phyloP scores from a whole-genome alignment of 768 basidiomycete species.

The Hebeloma cylindrosporum region DNA sequence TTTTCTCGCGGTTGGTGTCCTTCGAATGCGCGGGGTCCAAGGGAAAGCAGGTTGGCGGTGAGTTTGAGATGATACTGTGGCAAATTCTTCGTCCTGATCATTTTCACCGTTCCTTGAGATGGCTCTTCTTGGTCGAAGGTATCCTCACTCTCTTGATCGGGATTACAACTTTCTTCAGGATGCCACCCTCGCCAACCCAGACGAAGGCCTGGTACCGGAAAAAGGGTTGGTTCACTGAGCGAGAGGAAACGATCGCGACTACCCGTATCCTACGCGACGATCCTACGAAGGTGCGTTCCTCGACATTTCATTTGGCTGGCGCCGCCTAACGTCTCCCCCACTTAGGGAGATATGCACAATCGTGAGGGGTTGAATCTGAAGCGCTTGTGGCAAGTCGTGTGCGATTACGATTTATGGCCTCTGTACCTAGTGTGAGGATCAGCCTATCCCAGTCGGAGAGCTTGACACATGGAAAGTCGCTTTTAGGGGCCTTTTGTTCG shows the following conservation, averaged over 20 bases:
- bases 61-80: conserved; percentile 14
- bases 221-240: conserved; percentile 64
- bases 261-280: conserved; percentile 58
- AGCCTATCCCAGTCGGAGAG: conserved; percentile 51
- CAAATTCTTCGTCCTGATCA: not conserved
- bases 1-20: conserved; percentile 65
- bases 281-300: conserved; percentile 58
- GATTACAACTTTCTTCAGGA: conserved; percentile 49
- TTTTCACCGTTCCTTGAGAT: not conserved
- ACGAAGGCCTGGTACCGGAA: conserved; percentile 59
- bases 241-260: conserved; percentile 25
- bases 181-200: conserved; percentile 63
- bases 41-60: conserved; percentile 60
- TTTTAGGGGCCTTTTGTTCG: not conserved
- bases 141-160: conserved; percentile 49
- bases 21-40: conserved; percentile 50
- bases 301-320: too few relatives aligned
- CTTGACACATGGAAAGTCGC: conserved; percentile 6
- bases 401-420: conserved; percentile 66
- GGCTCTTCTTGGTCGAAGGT: conserved; percentile 60
- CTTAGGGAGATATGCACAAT: conserved; percentile 72
- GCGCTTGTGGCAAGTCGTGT: conserved; percentile 50
- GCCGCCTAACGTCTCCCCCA: too few relatives aligned
- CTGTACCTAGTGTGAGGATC: conserved; percentile 57
- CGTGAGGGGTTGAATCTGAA: conserved; percentile 53